Base-by-base conservation (phyloP, 2,329 filamentous ascomycete genomes). In the Metarhizium anisopliae region DNA sequence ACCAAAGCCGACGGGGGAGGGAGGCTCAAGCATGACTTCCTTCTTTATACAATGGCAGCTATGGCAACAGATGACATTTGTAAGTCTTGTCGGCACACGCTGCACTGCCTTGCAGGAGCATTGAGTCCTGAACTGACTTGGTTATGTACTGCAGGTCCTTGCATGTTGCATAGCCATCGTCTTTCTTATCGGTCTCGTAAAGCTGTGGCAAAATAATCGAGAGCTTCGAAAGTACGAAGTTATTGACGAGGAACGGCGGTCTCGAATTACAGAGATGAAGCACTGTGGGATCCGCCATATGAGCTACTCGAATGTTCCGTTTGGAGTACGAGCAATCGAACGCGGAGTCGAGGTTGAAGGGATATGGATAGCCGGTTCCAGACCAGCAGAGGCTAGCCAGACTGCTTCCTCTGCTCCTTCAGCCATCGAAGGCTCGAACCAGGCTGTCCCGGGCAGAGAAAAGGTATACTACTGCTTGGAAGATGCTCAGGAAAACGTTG, bases 21-120 rank as follows among this genome's bases (percentile, higher is more conserved):
- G 42, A 20, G 18, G 47, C 40, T 29, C 49, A 47, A 54, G 61
- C 51, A 72, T 70, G 65, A 64, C 61, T 52, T 68, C 65, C 43
- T 89, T 90, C 70, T 90, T 88, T 70, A 65, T 76, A 47, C 77
- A 74, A 52, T 95, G 90, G 91, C 75, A 81, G 62, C 74, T 94
- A 64, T 96, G 91, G 91, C 83, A 94, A 77, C 85, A 95, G 75
- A 85, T 96, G 84, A 89, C 85, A 54, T 90, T 95, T 74, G 91
- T 95, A 75, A 77, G 88, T 78, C 6, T 16, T 45, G 11, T 11
- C 32, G 32, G 32, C 7, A 11, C 32, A 35, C 10, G 10, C 32
- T 35, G 7, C 32, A 35, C 32, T 35, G 32, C 7, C 32, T 11
- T 35, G 32, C 32, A 11, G 10, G 25, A 11, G 32, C 32, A 35